A percentile compares a stretch with the other conserved stretches of the same genome.
phyloP scores from a whole-genome alignment of 1,284 basidiomycete genomes.

The Testicularia cyperi region DNA sequence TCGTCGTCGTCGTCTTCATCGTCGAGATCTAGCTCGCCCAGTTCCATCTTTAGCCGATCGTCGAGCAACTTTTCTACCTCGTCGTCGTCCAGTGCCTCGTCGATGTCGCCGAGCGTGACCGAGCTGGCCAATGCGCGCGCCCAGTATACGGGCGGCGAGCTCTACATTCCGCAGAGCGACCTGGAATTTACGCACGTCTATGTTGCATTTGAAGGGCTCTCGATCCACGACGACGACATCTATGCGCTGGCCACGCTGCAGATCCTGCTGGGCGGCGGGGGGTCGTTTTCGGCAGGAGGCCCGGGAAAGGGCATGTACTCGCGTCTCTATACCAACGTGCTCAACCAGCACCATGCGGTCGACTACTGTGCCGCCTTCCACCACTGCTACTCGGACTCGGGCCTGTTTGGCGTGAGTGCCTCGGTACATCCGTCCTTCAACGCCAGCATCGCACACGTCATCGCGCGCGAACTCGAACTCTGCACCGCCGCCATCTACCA shows the following conservation, averaged over 20 bases:
- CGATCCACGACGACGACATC: slow-evolving; percentile 89
- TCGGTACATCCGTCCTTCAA: slow-evolving; percentile 75
- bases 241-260: slow-evolving; percentile 94
- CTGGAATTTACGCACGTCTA: slow-evolving; percentile 91
- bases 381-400: slow-evolving; percentile 93
- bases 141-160: slow-evolving; percentile 79
- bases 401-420: slow-evolving; percentile 88
- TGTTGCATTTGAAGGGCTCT: slow-evolving; percentile 86
- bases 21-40: slow-evolving; percentile 63
- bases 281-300: slow-evolving; percentile 90
- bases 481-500: slow-evolving; percentile 56
- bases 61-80: slow-evolving; percentile 44
- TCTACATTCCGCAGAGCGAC: slow-evolving; percentile 68
- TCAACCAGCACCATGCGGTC: slow-evolving; percentile 89
- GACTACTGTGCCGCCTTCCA: slow-evolving; percentile 98
- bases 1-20: slow-evolving; percentile 58
- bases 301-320: slow-evolving; percentile 99
- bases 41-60: slow-evolving; percentile 65
- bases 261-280: slow-evolving; percentile 90
- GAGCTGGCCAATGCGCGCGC: slow-evolving; percentile 54
- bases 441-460: slow-evolving; percentile 75
- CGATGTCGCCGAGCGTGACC: slow-evolving; percentile 15
- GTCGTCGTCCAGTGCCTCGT: slow-evolving; percentile 38
- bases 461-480: slow-evolving; percentile 73
- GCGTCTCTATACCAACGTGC: slow-evolving; percentile 91